Evolutionary conservation across 345 rosid species (phyloP).

Genomic region (Gossypium herbaceum): DNA sequence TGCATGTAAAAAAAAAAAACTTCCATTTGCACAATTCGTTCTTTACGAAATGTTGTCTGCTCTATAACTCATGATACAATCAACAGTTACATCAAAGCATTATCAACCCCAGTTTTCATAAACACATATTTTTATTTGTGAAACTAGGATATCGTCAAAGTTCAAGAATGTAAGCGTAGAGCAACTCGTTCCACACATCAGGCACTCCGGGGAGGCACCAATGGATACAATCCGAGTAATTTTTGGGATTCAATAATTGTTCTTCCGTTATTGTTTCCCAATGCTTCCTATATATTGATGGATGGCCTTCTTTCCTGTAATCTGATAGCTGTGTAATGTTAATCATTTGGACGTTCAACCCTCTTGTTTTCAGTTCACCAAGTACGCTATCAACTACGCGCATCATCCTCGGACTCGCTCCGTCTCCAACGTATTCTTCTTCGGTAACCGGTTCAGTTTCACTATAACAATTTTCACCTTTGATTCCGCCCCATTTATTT

Average conservation of each 20-base stretch:
- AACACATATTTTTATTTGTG: not conserved
- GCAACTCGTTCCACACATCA: constrained; percentile 88
- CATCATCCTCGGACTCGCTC: constrained; percentile 62
- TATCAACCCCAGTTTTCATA: not conserved
- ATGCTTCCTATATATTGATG: constrained; percentile 60
- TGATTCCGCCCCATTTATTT: constrained; percentile 66
- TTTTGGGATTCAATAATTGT: constrained; percentile 46
- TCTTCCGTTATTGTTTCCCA: constrained; percentile 59
- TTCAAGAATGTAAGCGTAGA: constrained; percentile 51
- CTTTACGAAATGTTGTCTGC: not conserved
- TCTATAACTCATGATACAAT: not conserved
- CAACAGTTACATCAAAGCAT: not conserved
- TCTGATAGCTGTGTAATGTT: constrained; percentile 75
- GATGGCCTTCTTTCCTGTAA: constrained; percentile 82
- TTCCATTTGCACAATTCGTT: too few relatives aligned
- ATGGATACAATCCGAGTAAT: constrained; percentile 80
- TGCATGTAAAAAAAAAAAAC: too few relatives aligned
- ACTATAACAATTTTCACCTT: constrained; percentile 47
- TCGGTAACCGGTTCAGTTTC: constrained; percentile 45
- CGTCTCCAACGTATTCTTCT: constrained; percentile 53
- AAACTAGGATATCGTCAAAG: not conserved
- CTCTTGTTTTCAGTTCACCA: constrained; percentile 38
- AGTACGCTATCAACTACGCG: constrained; percentile 39
- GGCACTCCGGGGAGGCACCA: constrained; percentile 98
- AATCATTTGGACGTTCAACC: constrained; percentile 49